Evolutionary conservation across 371 early-diverging fungal species (phyloP).

Genomic region (Syncephalastrum monosporum): DNA sequence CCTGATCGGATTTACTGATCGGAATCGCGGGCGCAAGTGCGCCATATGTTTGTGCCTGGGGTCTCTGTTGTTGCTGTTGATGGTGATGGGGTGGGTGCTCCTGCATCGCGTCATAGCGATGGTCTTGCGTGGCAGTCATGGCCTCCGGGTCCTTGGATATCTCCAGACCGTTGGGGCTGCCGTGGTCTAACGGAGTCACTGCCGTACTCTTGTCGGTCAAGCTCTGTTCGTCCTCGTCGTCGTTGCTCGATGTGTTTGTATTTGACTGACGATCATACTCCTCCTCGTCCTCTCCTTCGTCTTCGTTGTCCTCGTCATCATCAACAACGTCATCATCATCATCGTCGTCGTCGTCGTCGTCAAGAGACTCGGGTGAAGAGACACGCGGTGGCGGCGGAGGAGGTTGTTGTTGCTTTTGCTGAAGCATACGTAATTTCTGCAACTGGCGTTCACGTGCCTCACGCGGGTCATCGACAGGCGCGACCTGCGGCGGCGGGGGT

Average conservation of each 20-base stretch:
- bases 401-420: conserved; percentile 20
- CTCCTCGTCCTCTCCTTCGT: conserved; percentile 17
- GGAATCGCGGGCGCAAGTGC: conserved; percentile 30
- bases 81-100: conserved; percentile 2
- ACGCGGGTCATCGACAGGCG: conserved; percentile 1
- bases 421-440: conserved; percentile 19
- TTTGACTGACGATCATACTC: conserved; percentile 10
- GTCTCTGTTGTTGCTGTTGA: conserved; percentile 14
- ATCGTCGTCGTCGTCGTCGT: conserved; percentile 8
- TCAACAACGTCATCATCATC: not conserved
- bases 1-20: conserved; percentile 44
- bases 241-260: not conserved
- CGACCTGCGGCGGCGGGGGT: too few relatives aligned
- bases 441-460: conserved; percentile 21
- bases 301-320: not conserved
- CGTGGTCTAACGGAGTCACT: not conserved
- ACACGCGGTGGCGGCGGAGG: conserved; percentile 1
- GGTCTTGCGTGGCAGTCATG: not conserved
- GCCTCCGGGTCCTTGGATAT: too few relatives aligned
- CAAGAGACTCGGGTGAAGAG: too few relatives aligned
- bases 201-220: not conserved
- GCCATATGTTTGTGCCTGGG: conserved; percentile 28
- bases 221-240: conserved; percentile 11
- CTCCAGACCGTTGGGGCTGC: not conserved
- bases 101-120: conserved; percentile 7